Evolutionary conservation across 768 basidiomycete genomes (phyloP).

Genomic region (Phanerochaete carnosa): DNA sequence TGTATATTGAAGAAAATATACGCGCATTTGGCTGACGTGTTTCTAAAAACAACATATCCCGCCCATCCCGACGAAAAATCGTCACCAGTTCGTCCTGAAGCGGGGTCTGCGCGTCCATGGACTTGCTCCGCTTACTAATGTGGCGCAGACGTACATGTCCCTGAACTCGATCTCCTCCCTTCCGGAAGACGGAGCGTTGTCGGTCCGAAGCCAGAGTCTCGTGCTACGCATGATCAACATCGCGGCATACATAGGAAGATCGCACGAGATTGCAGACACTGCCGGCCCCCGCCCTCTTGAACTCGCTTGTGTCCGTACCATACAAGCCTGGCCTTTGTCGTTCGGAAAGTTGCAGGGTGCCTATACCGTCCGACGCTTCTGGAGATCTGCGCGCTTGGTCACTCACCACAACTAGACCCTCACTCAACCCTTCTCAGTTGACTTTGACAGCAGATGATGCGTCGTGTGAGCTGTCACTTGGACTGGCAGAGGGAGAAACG

Average conservation of each 20-base stretch:
- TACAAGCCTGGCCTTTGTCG: constrained; percentile 16
- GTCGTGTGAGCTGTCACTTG: constrained; percentile 11
- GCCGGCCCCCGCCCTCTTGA: background rate
- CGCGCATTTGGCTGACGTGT: background rate
- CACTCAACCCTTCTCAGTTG: constrained; percentile 4
- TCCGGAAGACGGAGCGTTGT: background rate
- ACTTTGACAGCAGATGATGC: constrained; percentile 18
- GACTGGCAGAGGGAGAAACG: background rate
- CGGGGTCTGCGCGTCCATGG: constrained; percentile 3
- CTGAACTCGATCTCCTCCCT: constrained; percentile 2
- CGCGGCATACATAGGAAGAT: constrained; percentile 1
- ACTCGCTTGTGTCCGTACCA: background rate
- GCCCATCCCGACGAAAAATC: background rate
- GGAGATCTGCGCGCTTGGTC: constrained; percentile 9
- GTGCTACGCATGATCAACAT: background rate
- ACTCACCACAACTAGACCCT: background rate
- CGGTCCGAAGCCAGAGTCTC: constrained; percentile 2
- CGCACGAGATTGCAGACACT: background rate
- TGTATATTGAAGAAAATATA: background rate
- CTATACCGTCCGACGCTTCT: constrained; percentile 19
- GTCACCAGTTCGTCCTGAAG: constrained; percentile 7
- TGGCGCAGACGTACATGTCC: constrained; percentile 8
- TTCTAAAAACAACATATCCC: constrained; percentile 13
- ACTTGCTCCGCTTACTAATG: constrained; percentile 6
- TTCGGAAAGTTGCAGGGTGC: constrained; percentile 16